These are phyloP conservation scores for Puccinia sorghi DNA, from an alignment of 1,284 basidiomycete genomes.

Conservation along the genomic window DNA sequence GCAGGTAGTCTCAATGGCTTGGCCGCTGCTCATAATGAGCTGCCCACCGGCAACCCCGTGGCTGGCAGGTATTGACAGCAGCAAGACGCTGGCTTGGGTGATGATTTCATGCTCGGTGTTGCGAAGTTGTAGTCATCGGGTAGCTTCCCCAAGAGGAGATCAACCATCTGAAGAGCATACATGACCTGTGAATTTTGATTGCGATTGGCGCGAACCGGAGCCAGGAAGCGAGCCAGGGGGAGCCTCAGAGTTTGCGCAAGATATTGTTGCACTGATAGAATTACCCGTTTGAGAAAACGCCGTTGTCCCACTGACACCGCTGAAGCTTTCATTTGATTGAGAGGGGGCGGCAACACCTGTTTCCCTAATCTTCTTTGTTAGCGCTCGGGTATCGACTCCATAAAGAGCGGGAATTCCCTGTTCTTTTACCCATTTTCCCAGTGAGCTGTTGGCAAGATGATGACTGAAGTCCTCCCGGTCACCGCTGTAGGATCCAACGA, in stretches of 20 bases:
- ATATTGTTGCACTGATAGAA: too few species aligned
- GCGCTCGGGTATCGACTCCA: conserved; percentile 92
- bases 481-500: conserved; percentile 80
- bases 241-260: too few species aligned
- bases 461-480: conserved; percentile 80
- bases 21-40: conserved; percentile 72
- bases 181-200: conserved; percentile 65
- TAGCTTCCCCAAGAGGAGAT: too few species aligned
- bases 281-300: too few species aligned
- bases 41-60: conserved; percentile 64
- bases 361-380: conserved; percentile 94
- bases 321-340: too few species aligned
- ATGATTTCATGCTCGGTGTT: too few species aligned
- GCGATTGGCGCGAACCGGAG: conserved; percentile 60
- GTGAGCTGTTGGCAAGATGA: conserved; percentile 83
- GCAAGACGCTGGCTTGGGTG: conserved; percentile 73
- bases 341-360: too few species aligned
- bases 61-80: conserved; percentile 60
- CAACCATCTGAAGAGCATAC: conserved; percentile 59
- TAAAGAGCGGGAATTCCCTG: conserved; percentile 92
- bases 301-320: too few species aligned
- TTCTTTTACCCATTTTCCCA: conserved; percentile 92
- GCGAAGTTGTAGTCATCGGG: too few species aligned
- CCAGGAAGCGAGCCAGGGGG: too few species aligned
- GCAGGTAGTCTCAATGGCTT: conserved; percentile 71